Evolutionary conservation across 2,329 filamentous ascomycete species (phyloP).

Genomic region (Bipolaris oryzae): DNA sequence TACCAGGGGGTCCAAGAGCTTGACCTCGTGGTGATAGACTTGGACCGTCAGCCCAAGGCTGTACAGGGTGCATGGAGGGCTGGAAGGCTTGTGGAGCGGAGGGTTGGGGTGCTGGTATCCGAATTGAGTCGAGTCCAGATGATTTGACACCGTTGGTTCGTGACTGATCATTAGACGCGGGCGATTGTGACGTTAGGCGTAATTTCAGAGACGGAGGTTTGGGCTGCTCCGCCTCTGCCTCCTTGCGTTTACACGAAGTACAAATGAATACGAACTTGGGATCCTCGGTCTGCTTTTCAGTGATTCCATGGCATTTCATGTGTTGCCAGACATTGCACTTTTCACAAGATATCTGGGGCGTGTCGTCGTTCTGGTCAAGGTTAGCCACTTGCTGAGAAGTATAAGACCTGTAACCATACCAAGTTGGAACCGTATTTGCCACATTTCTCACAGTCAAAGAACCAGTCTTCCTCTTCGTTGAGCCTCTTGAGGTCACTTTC

Average conservation of each 20-base stretch:
- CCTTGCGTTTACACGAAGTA: slow-evolving; percentile 72
- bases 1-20: slow-evolving; percentile 50
- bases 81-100: slow-evolving; percentile 21
- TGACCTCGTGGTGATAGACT: slow-evolving; percentile 54
- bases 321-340: slow-evolving; percentile 96
- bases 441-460: slow-evolving; percentile 89
- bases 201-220: slow-evolving; percentile 68
- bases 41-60: slow-evolving; percentile 50
- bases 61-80: slow-evolving; percentile 28
- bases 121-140: slow-evolving; percentile 25
- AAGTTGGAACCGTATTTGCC: slow-evolving; percentile 85
- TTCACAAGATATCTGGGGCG: slow-evolving; percentile 92
- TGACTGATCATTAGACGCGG: slow-evolving; percentile 30
- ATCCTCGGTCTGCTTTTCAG: slow-evolving; percentile 74
- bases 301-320: slow-evolving; percentile 85
- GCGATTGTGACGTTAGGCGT: slow-evolving; percentile 59
- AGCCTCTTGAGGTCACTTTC: slow-evolving; percentile 77
- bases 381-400: slow-evolving; percentile 9
- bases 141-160: slow-evolving; percentile 28
- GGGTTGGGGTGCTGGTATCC: slow-evolving; percentile 26
- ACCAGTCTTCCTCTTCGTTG: slow-evolving; percentile 77
- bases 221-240: slow-evolving; percentile 65
- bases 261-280: slow-evolving; percentile 86
- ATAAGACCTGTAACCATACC: slow-evolving; percentile 44
- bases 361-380: slow-evolving; percentile 75